Evolutionary conservation across 805 yeast genomes (phyloP).

Genomic region (Wickerhamomyces pijperi): DNA sequence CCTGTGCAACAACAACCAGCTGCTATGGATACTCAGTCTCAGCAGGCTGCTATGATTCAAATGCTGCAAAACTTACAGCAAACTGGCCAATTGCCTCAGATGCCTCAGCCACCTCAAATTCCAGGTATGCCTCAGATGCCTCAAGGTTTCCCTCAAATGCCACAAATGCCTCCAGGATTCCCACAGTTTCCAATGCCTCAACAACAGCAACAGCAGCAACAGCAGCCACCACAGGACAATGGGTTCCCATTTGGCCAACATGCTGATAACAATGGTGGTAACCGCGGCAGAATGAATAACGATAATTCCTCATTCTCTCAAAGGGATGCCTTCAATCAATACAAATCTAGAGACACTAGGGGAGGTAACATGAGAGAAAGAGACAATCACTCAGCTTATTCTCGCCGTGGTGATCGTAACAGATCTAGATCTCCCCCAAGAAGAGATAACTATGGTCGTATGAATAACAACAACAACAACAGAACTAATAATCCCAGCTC

Average conservation of each 20-base stretch:
- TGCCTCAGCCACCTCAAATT: slow-evolving; percentile 4
- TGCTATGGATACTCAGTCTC: slow-evolving; percentile 16
- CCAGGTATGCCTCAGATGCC: slow-evolving; percentile 15
- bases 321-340: slow-evolving; percentile 17
- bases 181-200: slow-evolving; percentile 7
- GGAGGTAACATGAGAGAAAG: slow-evolving; percentile 8
- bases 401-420: slow-evolving; percentile 12
- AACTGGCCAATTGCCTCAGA: slow-evolving; percentile 8
- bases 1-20: no score
- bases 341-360: slow-evolving; percentile 6
- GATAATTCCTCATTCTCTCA: slow-evolving; percentile 9
- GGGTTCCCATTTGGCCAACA: not conserved
- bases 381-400: not conserved
- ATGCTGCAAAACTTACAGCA: slow-evolving; percentile 24
- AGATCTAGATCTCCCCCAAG: slow-evolving; percentile 21
- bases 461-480: not conserved
- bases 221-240: not conserved
- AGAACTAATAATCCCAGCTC: slow-evolving; percentile 2
- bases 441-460: not conserved
- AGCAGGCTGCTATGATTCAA: slow-evolving; percentile 29
- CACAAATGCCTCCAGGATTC: slow-evolving; percentile 17
- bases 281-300: slow-evolving; percentile 6
- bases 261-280: not conserved
- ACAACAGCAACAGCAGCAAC: slow-evolving; percentile 7
- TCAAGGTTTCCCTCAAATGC: slow-evolving; percentile 13